Evolutionary conservation across 2,329 filamentous ascomycete species (phyloP), one percentile per base, ranked within the genome.

Genomic region (Parasarocladium wereldwijsianum): DNA sequence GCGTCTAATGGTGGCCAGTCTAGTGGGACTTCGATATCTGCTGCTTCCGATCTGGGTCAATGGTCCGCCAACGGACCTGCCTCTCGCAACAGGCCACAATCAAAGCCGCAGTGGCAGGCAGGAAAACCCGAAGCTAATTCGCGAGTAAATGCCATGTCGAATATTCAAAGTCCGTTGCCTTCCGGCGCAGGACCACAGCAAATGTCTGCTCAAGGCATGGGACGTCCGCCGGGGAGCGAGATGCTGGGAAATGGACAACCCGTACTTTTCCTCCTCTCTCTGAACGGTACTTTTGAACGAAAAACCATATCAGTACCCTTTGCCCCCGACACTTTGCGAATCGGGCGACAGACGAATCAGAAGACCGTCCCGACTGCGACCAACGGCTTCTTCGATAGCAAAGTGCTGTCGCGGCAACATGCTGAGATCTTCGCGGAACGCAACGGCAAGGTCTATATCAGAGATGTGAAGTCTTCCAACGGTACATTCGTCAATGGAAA

Each of bases 341-440:
- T 98, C 46, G 90, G 90, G 25, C 79, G 90, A 27, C 90, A 98
- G 55, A 98, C 90, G 13, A 98, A 98, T 53, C 82, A 84, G 40
- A 96, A 93, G 55, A 96, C 90, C 0, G 70, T 92, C 9, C 90
- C 90, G 0, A 93, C 86, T 1, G 76, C 84, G 1, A 59, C 76
- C 36, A 98, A 98, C 55, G 90, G 90, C 20, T 98, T 81, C 54
- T 98, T 98, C 47, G 90, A 98, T 52, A 96, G 87, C 30, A 98
- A 98, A 55, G 90, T 98, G 16, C 68, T 98, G 15, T 96, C 90
- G 22, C 70, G 90, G 43, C 85, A 94, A 50, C 90, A 98, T 52
- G 90, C 90, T 20, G 90, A 98, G 51, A 80, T 98, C 21, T 96
- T 85, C 74, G 85, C 90, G n/a, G 69, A 74, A 38, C 54, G 62